Evolutionary conservation across 768 basidiomycete species (phyloP).

Genomic region (Punctularia strigosozonata): DNA sequence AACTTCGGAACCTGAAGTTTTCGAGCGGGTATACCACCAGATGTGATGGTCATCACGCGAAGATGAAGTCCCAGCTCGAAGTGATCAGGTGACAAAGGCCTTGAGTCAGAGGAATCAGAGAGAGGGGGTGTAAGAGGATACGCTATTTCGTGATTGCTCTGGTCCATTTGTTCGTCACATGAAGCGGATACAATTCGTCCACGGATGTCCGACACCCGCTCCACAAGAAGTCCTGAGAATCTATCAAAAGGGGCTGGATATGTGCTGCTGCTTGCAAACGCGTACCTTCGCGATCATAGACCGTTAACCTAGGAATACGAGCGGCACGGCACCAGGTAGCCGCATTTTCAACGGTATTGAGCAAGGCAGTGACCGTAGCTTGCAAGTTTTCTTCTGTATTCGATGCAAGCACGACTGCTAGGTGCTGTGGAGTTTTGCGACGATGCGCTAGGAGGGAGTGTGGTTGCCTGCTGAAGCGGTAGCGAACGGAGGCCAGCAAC

Average conservation of each 20-base stretch:
- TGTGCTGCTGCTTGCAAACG: not conserved
- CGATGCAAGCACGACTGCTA: constrained; percentile 53
- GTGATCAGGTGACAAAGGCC: constrained; percentile 42
- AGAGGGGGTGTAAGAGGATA: constrained; percentile 72
- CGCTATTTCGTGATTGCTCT: constrained; percentile 39
- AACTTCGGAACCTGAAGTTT: constrained; percentile 4
- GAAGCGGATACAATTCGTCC: too few species aligned
- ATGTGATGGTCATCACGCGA: not conserved
- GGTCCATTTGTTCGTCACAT: constrained; percentile 6
- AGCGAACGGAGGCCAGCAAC: constrained; percentile 27
- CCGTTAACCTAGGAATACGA: constrained; percentile 52
- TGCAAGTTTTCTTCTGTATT: constrained; percentile 24
- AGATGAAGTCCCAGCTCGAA: not conserved
- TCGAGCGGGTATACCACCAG: constrained; percentile 1
- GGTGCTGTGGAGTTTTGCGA: constrained; percentile 48
- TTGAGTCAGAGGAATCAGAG: constrained; percentile 60
- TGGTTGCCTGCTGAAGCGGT: constrained; percentile 32
- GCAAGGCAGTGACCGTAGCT: constrained; percentile 28
- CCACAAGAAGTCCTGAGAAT: constrained; percentile 27
- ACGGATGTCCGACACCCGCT: constrained; percentile 12
- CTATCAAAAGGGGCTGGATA: not conserved
- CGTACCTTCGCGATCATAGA: constrained; percentile 66
- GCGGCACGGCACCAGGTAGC: constrained; percentile 50
- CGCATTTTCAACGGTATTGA: constrained; percentile 40
- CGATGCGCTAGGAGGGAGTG: constrained; percentile 38